These are phyloP conservation scores for Neurospora sublineolata DNA, from an alignment of 495 filamentous ascomycete species.

Conservation along the genomic window DNA sequence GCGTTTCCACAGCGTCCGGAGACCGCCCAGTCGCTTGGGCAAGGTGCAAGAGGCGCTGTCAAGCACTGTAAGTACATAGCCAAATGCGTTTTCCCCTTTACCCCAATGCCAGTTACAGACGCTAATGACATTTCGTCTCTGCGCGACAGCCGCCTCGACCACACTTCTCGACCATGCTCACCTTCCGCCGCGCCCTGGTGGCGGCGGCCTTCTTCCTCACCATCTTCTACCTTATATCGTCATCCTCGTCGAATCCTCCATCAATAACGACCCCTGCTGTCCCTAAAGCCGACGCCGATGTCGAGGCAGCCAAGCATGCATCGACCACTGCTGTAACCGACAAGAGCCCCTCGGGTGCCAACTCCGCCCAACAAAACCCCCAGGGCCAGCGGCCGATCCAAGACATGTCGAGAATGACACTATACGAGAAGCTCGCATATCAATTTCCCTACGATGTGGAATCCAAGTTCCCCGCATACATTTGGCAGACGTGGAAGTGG, in stretches of 20 bases:
- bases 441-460: conserved; percentile 88
- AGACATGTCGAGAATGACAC: conserved; percentile 48
- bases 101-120: not conserved
- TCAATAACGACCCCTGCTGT: conserved; percentile 14
- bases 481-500: conserved; percentile 99
- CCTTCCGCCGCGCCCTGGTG: conserved; percentile 62
- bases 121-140: conserved; percentile 1
- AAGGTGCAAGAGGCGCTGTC: not conserved
- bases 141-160: conserved; percentile 2
- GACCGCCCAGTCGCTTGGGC: not conserved
- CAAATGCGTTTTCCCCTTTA: not conserved
- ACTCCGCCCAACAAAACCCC: conserved; percentile 7
- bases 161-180: conserved; percentile 33
- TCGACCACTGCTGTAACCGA: conserved; percentile 13
- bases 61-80: not conserved
- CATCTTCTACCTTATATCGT: conserved; percentile 59
- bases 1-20: not conserved
- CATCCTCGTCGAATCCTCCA: conserved; percentile 20
- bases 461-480: conserved; percentile 85
- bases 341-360: conserved; percentile 8
- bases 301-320: conserved; percentile 14
- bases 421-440: conserved; percentile 78
- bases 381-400: conserved; percentile 35
- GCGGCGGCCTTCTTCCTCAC: conserved; percentile 55
- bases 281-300: conserved; percentile 4